phyloP scores from a whole-genome alignment of 192 early-diverging fungal species.

The Entomortierella parvispora region DNA sequence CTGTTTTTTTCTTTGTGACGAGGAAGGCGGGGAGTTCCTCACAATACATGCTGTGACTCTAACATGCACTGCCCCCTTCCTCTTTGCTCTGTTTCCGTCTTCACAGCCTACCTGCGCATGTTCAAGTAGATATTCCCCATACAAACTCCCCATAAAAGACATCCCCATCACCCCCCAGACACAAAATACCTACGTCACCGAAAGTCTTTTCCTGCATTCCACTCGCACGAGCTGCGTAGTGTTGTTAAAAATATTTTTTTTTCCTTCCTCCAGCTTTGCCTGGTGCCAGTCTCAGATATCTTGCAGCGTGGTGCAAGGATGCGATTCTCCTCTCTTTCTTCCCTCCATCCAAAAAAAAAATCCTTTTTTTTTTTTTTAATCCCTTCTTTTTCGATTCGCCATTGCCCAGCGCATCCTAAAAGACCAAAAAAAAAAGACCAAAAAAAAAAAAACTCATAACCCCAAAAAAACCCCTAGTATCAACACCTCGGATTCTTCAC shows the following conservation, averaged over 20 bases:
- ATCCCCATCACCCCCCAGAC: too few species aligned
- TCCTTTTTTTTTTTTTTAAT: slow-evolving; percentile 9
- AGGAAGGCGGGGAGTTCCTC: background rate
- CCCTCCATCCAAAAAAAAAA: slow-evolving; percentile 9
- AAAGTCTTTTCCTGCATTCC: too few species aligned
- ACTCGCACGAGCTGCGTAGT: too few species aligned
- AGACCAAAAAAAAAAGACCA: too few species aligned
- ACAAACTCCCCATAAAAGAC: too few species aligned
- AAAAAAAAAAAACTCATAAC: slow-evolving; percentile 11
- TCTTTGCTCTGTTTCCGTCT: background rate
- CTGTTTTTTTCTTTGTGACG: background rate
- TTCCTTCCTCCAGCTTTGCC: too few species aligned
- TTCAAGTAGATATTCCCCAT: slow-evolving; percentile 50
- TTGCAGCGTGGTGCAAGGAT: too few species aligned
- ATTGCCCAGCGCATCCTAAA: slow-evolving; percentile 27
- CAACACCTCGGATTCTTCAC: slow-evolving; percentile 18
- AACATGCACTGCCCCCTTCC: background rate
- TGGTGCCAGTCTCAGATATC: too few species aligned
- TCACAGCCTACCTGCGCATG: slow-evolving; percentile 66
- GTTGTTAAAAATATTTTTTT: too few species aligned
- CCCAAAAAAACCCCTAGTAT: slow-evolving; percentile 9
- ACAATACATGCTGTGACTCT: background rate
- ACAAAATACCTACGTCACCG: too few species aligned
- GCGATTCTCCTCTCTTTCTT: background rate
- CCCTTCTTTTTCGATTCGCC: slow-evolving; percentile 13